These are phyloP conservation scores for Sedum album DNA, from an alignment of 164 flowering plant genomes.

Conservation along the genomic window DNA sequence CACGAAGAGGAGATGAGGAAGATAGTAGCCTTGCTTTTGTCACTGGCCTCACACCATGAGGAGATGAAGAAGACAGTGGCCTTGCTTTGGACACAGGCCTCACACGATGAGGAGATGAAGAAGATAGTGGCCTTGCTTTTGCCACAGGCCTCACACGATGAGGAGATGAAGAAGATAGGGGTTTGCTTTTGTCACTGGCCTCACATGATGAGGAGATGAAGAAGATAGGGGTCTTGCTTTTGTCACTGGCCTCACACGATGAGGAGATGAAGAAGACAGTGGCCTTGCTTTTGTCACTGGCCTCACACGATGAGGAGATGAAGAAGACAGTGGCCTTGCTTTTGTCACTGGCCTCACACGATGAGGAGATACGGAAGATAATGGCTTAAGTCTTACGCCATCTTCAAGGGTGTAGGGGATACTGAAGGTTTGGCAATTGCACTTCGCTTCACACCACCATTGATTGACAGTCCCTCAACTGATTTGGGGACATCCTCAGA, in stretches of 20 bases:
- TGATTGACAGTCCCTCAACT: background rate
- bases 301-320: conserved; percentile 10
- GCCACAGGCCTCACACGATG: background rate
- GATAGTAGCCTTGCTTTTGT: conserved; percentile 3
- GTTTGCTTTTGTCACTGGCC: conserved; percentile 4
- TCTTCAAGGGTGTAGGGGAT: background rate
- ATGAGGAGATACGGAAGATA: background rate
- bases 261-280: background rate
- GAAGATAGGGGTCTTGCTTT: background rate
- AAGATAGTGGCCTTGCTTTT: background rate
- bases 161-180: background rate
- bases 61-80: background rate
- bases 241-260: background rate
- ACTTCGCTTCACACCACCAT: background rate
- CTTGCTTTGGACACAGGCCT: conserved; percentile 4
- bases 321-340: background rate
- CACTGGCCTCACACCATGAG: background rate
- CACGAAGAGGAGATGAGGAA: background rate
- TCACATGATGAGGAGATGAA: background rate
- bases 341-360: background rate
- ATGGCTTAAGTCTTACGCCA: background rate
- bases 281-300: background rate
- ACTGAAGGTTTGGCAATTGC: conserved; percentile 9
- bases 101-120: conserved; percentile 11
- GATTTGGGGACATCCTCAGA: conserved; percentile 8